Conservation (phyloP, 129 eudicot species). For the Flaveria sonorensis region DNA sequence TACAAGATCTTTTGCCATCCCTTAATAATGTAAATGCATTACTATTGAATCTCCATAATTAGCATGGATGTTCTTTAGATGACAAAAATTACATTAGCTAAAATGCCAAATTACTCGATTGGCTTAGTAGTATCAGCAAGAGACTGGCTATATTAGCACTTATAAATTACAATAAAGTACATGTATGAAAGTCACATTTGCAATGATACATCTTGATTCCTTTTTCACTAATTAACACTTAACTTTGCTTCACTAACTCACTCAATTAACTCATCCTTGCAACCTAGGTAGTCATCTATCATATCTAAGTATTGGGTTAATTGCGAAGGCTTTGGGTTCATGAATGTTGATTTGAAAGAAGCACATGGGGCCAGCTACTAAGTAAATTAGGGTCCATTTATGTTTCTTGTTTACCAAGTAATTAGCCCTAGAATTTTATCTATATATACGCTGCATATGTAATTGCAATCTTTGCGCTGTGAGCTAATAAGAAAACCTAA, state of each 20-base stretch:
- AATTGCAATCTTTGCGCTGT: too few relatives aligned
- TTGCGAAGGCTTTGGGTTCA: too few relatives aligned
- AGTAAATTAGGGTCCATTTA: too few relatives aligned
- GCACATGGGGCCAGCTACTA: too few relatives aligned
- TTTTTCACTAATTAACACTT: neutral
- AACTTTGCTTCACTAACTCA: neutral
- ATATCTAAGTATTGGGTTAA: too few relatives aligned
- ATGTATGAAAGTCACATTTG: neutral
- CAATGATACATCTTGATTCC: neutral
- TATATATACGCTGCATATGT: too few relatives aligned
- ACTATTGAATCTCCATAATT: neutral
- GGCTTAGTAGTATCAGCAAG: constrained; percentile 19
- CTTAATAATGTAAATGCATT: neutral
- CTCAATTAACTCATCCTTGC: neutral
- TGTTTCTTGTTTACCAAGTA: too few relatives aligned
- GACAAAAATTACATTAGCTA: constrained; percentile 6
- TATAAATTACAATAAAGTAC: neutral
- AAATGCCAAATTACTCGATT: constrained; percentile 16
- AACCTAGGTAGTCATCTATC: constrained; percentile 1
- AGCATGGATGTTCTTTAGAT: neutral
- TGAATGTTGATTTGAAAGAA: too few relatives aligned
- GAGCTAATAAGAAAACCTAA: too few relatives aligned
- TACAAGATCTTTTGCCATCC: neutral
- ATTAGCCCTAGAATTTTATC: too few relatives aligned
- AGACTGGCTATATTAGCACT: neutral